Conservation (phyloP, 2,329 filamentous ascomycete genomes). For the Cercospora sp. region DNA sequence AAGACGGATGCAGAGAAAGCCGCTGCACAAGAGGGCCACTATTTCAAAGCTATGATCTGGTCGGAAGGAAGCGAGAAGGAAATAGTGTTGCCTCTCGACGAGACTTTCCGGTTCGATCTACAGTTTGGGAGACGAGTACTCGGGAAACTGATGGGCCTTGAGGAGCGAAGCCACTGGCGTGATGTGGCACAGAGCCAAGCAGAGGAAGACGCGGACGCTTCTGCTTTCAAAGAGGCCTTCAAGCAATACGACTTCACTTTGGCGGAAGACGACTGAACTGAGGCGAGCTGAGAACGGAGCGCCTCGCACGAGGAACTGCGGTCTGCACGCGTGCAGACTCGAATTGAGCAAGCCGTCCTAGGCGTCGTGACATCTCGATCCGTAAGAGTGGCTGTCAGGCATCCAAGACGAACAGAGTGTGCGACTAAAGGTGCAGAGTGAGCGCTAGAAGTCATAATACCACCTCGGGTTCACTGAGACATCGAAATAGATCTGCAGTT, state of each 20-base stretch:
- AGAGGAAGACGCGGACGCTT: conserved; percentile 78
- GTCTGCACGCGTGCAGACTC: no score
- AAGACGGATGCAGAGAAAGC: conserved; percentile 27
- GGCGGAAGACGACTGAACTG: neutral
- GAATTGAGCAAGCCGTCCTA: neutral
- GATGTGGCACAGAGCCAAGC: conserved; percentile 75
- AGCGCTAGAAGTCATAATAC: neutral
- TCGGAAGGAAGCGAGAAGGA: conserved; percentile 56
- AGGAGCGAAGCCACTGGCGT: conserved; percentile 79
- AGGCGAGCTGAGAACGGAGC: neutral
- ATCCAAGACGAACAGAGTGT: neutral
- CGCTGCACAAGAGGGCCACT: conserved; percentile 35
- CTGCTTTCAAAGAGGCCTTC: conserved; percentile 78
- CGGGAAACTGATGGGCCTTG: conserved; percentile 80
- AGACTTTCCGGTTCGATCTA: conserved; percentile 79
- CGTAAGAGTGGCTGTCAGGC: neutral
- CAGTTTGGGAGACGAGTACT: conserved; percentile 87
- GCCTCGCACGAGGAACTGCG: no score
- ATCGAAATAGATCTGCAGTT: neutral
- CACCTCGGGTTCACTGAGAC: neutral
- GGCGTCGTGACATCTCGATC: neutral
- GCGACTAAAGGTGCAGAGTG: neutral
- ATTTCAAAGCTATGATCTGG: conserved; percentile 42
- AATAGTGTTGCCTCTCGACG: conserved; percentile 71
- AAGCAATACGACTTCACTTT: conserved; percentile 67